These are phyloP conservation scores for Cordyceps tenuipes DNA, from an alignment of 2,329 filamentous ascomycete genomes.

Conservation along the genomic window DNA sequence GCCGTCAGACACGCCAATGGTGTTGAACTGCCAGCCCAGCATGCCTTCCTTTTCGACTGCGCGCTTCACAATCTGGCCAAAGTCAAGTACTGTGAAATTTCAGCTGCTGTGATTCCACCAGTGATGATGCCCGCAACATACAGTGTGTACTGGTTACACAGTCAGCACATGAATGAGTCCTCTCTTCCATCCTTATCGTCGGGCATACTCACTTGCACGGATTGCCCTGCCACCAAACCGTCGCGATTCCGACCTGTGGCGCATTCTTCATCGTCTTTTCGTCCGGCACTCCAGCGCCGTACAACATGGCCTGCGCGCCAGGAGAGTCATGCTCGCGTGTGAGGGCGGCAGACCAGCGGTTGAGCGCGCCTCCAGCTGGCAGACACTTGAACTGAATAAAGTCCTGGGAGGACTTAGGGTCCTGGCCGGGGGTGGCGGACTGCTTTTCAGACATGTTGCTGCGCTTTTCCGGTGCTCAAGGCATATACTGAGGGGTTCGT, in stretches of 20 bases:
- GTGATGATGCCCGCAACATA: slow-evolving; percentile 21
- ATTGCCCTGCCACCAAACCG: slow-evolving; percentile 97
- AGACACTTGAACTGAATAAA: slow-evolving; percentile 46
- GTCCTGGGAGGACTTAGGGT: slow-evolving; percentile 40
- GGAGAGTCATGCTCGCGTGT: slow-evolving; percentile 86
- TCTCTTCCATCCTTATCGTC: too few relatives aligned
- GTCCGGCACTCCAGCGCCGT: slow-evolving; percentile 81
- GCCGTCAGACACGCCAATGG: slow-evolving; percentile 78
- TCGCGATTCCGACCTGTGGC: slow-evolving; percentile 83
- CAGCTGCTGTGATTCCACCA: not conserved
- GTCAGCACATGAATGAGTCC: not conserved
- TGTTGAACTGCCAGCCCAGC: slow-evolving; percentile 93
- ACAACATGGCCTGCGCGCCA: slow-evolving; percentile 93
- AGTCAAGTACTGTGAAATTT: slow-evolving; percentile 58
- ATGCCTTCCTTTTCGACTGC: slow-evolving; percentile 73
- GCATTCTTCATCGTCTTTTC: slow-evolving; percentile 79
- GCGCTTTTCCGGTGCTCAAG: not conserved
- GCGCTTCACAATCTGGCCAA: slow-evolving; percentile 81
- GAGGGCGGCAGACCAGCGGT: slow-evolving; percentile 76
- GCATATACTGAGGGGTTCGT: not conserved
- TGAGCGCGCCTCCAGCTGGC: slow-evolving; percentile 52
- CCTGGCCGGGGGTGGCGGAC: slow-evolving; percentile 13
- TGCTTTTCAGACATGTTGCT: not conserved
- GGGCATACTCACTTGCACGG: slow-evolving; percentile 69
- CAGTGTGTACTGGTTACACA: slow-evolving; percentile 29